Percentiles rank a stretch among this genome's conserved stretches.
phyloP scores from a whole-genome alignment of 2,329 filamentous ascomycete species.

The Alternaria longipes region DNA sequence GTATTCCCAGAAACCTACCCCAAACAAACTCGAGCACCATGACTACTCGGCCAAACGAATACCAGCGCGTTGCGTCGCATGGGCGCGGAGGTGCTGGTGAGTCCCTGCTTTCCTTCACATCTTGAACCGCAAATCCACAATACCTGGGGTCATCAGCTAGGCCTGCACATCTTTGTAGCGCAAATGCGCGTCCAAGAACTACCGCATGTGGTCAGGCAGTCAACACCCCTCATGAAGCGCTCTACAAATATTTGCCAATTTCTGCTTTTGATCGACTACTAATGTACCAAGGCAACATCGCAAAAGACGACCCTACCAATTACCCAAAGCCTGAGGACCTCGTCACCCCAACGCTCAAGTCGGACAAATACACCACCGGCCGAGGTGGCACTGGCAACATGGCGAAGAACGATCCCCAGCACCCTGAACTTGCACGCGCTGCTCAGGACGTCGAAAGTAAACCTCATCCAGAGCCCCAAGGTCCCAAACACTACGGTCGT shows the following conservation, averaged over 20 bases:
- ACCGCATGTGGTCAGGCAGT: not conserved
- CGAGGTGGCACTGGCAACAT: constrained; percentile 91
- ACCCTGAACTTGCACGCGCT: constrained; percentile 73
- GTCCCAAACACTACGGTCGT: constrained; percentile 73
- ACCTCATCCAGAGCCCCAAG: constrained; percentile 61
- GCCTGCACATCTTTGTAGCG: not conserved
- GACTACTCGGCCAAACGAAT: constrained; percentile 34
- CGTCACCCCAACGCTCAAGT: constrained; percentile 83
- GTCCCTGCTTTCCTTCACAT: constrained; percentile 21
- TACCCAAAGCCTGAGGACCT: constrained; percentile 66
- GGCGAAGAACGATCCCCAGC: constrained; percentile 75
- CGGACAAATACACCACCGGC: constrained; percentile 85
- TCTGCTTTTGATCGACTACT: constrained; percentile 3
- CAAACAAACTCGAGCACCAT: constrained; percentile 19
- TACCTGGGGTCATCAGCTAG: not conserved
- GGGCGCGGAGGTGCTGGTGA: constrained; percentile 79
- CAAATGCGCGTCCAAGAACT: not conserved
- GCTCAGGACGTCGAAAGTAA: constrained; percentile 81
- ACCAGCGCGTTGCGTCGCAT: constrained; percentile 62
- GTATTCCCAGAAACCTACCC: not conserved
- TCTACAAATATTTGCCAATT: constrained; percentile 2
- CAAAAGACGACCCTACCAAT: constrained; percentile 48
- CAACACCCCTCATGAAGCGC: not conserved
- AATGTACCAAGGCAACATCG: constrained; percentile 57
- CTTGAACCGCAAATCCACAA: not conserved